Conservation (phyloP, 768 basidiomycete species). For the Hericium alpestre region DNA sequence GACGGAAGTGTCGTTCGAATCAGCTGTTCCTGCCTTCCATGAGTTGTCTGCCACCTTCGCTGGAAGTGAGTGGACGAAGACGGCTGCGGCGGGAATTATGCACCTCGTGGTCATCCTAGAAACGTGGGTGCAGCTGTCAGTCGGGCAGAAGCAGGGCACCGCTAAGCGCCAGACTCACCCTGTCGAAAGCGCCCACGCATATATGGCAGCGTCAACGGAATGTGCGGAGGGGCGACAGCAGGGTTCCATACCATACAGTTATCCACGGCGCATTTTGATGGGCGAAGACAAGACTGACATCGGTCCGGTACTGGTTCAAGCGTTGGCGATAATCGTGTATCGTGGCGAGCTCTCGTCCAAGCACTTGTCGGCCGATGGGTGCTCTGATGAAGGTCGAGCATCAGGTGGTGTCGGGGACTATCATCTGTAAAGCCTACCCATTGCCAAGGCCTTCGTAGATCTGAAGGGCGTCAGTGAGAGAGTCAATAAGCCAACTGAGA, state of each 20-base stretch:
- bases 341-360: slow-evolving; percentile 46
- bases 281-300: slow-evolving; percentile 34
- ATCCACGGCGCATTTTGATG: slow-evolving; percentile 47
- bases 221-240: no score
- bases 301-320: slow-evolving; percentile 42
- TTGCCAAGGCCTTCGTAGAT: slow-evolving; percentile 38
- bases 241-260: slow-evolving; percentile 34
- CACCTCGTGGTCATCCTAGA: slow-evolving; percentile 45
- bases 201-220: neutral
- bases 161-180: slow-evolving; percentile 2
- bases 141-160: neutral
- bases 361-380: slow-evolving; percentile 36
- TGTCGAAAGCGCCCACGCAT: neutral
- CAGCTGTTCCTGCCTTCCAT: slow-evolving; percentile 46
- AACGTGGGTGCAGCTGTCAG: neutral
- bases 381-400: slow-evolving; percentile 20
- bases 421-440: slow-evolving; percentile 9
- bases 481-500: neutral
- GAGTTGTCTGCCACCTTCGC: slow-evolving; percentile 41
- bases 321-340: slow-evolving; percentile 46
- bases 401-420: neutral
- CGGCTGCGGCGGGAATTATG: neutral
- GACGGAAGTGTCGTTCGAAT: slow-evolving; percentile 40
- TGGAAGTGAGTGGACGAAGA: neutral
- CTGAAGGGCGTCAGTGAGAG: slow-evolving; percentile 15